These are phyloP conservation scores for Typha latifolia DNA, from an alignment of 176 grass and related monocot genomes.

Conservation along the genomic window DNA sequence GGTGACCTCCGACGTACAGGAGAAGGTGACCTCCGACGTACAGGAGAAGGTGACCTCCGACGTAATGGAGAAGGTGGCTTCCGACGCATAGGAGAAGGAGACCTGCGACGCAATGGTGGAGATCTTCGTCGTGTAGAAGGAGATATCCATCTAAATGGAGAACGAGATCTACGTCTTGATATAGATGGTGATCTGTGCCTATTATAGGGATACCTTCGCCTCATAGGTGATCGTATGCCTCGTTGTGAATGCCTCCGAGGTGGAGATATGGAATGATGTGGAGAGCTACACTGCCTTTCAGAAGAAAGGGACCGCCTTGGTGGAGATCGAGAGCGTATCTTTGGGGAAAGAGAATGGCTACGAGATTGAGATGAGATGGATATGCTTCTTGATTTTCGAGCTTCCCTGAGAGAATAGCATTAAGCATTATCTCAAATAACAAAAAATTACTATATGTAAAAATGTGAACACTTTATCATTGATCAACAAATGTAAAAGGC, in stretches of 20 bases:
- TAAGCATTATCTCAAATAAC: too few species aligned
- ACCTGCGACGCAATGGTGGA: conserved; percentile 22
- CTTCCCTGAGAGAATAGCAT: conserved; percentile 27
- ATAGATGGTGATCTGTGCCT: conserved; percentile 35
- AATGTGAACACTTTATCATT: neutral
- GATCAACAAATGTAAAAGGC: too few species aligned
- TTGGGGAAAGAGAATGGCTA: conserved; percentile 49
- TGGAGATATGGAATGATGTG: conserved; percentile 36
- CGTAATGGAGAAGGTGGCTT: too few species aligned
- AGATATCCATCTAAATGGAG: conserved; percentile 29
- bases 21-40: too few species aligned
- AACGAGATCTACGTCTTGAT: conserved; percentile 35
- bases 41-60: too few species aligned
- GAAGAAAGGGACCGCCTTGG: conserved; percentile 26
- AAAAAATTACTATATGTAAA: too few species aligned
- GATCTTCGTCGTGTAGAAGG: conserved; percentile 47
- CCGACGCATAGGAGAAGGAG: too few species aligned
- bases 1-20: conserved; percentile 27
- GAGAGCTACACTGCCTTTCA: conserved; percentile 35
- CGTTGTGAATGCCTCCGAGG: conserved; percentile 46
- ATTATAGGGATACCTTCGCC: conserved; percentile 43
- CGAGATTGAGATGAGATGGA: conserved; percentile 40
- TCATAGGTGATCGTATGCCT: conserved; percentile 25
- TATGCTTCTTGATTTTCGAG: conserved; percentile 35
- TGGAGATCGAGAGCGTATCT: conserved; percentile 37